Base-by-base conservation (phyloP, 441 rosid species). In the Metrosideros polymorpha region DNA sequence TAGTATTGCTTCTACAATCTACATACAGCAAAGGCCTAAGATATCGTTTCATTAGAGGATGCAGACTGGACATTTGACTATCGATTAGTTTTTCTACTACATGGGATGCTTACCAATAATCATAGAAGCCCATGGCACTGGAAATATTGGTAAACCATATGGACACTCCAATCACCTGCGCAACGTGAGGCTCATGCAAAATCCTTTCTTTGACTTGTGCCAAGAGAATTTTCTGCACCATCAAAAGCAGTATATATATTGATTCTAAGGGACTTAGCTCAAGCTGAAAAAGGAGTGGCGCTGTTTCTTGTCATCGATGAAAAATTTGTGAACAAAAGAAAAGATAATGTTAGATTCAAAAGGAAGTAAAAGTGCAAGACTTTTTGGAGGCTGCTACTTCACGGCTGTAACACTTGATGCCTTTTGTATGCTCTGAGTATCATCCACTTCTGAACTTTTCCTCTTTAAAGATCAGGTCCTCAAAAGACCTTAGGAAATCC, bases 381-480 rank as follows among this genome's bases (percentile, higher is more conserved):
- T 22, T n/a, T n/a, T 85, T 18, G 42, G 83, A 85, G 59, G 66
- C 45, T 54, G 52, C 59, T 45, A 30, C 50, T 85, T 50, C 66
- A 53, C 32, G 87, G 87, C 49, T 53, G 42, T 35, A 82, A 30
- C 66, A 56, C 45, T n/a, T 56, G 82, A 82, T 86, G 55, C 87
- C 86, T 83, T 54, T 42, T 54, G 79, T 84, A 75, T 79, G 84
- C 86, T 71, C 35, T 85, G 54, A 84, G 84, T 82, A 84, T 77
- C 82, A 84, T 87, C 71, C 53, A 75, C 47, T 56, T 51, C 45
- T 84, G 84, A 84, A 75, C 88, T 86, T 87, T 90, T 85, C 61
- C 84, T 59, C 87, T 90, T 89, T 84, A 85, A 86, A 52, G 30
- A 45, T 27, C 15, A 56, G 89, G 85, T 79, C 83, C 91, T 59